Percentiles rank a stretch among this genome's conserved stretches.
phyloP scores from a whole-genome alignment of 306 rosid genomes.

The Oemleria cerasiformis region DNA sequence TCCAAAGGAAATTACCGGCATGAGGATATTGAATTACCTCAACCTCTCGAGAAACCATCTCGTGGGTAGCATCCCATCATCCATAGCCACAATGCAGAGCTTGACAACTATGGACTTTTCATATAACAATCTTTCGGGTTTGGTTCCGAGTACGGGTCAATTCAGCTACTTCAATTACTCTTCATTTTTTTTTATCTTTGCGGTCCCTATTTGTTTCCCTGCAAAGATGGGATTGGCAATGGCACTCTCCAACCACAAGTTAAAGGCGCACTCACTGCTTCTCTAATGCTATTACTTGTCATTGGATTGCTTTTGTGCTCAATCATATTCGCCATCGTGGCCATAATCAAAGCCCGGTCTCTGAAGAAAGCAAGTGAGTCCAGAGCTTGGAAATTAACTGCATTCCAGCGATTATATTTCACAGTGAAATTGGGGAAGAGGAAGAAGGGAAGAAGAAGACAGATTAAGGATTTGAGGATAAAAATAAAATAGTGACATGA shows the following conservation, averaged over 20 bases:
- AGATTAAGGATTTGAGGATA: too few species aligned
- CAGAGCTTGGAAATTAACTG: constrained; percentile 83
- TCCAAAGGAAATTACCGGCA: constrained; percentile 72
- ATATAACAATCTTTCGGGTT: constrained; percentile 88
- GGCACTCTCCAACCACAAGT: constrained; percentile 46
- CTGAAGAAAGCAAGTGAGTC: constrained; percentile 78
- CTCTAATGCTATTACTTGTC: constrained; percentile 73
- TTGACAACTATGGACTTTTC: constrained; percentile 91
- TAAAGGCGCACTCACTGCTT: constrained; percentile 64
- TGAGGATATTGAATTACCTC: constrained; percentile 83
- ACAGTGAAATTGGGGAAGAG: too few species aligned
- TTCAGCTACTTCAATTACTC: constrained; percentile 95
- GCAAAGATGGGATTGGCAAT: constrained; percentile 68
- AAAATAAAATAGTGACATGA: too few species aligned
- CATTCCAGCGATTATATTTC: constrained; percentile 88
- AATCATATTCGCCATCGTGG: constrained; percentile 65
- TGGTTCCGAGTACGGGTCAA: constrained; percentile 95
- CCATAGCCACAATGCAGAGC: constrained; percentile 85
- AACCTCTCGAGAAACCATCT: constrained; percentile 83
- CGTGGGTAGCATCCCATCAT: constrained; percentile 69
- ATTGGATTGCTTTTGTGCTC: constrained; percentile 76
- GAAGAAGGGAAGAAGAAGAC: too few species aligned
- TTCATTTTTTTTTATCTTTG: constrained; percentile 78
- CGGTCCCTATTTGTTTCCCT: constrained; percentile 84
- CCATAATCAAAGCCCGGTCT: constrained; percentile 82